A percentile compares a stretch with the other conserved stretches of the same genome.
Evolutionary conservation across 2,329 filamentous ascomycete species (phyloP).

Genomic region (Hymenoscyphus salicellus): DNA sequence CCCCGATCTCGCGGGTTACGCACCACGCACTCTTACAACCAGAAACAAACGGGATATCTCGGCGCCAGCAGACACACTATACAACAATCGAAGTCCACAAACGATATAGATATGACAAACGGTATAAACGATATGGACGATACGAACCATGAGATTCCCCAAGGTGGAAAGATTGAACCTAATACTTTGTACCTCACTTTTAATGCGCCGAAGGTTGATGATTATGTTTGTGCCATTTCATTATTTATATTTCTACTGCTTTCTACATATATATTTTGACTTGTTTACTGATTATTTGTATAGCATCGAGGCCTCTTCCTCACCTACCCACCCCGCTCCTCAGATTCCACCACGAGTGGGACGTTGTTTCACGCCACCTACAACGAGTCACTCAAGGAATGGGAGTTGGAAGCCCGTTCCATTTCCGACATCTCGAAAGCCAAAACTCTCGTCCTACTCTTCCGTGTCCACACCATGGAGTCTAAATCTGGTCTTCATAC

Average conservation of each 20-base stretch:
- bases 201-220: slow-evolving; percentile 29
- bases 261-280: background rate
- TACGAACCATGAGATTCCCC: slow-evolving; percentile 17
- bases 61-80: no score
- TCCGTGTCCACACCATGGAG: slow-evolving; percentile 21
- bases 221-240: slow-evolving; percentile 29
- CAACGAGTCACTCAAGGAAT: slow-evolving; percentile 4
- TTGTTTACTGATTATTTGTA: slow-evolving; percentile 6
- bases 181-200: slow-evolving; percentile 30
- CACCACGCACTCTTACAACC: background rate
- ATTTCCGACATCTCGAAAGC: slow-evolving; percentile 24
- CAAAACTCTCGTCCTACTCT: slow-evolving; percentile 24
- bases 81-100: no score
- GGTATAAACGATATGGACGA: background rate
- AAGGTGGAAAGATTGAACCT: slow-evolving; percentile 20
- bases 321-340: slow-evolving; percentile 17
- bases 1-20: background rate
- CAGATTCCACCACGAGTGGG: slow-evolving; percentile 18
- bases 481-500: slow-evolving; percentile 11
- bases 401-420: slow-evolving; percentile 20
- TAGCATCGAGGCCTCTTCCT: slow-evolving; percentile 31
- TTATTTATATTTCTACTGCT: no score
- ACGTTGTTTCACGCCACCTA: slow-evolving; percentile 29
- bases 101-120: no score
- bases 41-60: slow-evolving; percentile 2